phyloP scores from a whole-genome alignment of 1,139 yeast species.

The Saccharomyces hybrid region DNA sequence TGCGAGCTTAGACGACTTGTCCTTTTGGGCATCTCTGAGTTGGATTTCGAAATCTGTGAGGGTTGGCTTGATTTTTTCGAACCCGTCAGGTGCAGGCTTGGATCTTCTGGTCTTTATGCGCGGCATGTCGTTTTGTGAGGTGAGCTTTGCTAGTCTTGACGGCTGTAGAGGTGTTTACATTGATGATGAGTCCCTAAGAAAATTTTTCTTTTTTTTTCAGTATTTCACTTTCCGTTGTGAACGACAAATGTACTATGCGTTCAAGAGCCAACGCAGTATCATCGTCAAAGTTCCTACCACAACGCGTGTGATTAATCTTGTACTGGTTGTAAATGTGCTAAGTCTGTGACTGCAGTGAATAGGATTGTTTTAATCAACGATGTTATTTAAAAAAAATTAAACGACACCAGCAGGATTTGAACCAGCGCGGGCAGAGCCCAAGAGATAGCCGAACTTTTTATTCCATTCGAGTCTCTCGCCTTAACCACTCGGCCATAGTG shows the following conservation, averaged over 20 bases:
- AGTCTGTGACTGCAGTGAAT: neutral
- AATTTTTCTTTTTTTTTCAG: neutral
- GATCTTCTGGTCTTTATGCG: slow-evolving; percentile 16
- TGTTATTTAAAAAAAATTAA: slow-evolving; percentile 6
- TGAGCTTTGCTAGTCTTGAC: neutral
- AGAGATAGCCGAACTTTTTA: slow-evolving; percentile 27
- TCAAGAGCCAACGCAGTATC: neutral
- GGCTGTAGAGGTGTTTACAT: neutral
- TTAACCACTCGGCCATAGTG: slow-evolving; percentile 38
- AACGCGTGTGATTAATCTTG: neutral
- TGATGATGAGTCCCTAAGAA: neutral
- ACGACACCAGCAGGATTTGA: slow-evolving; percentile 37
- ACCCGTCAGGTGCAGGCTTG: slow-evolving; percentile 60
- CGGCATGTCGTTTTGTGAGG: slow-evolving; percentile 11
- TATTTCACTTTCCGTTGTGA: neutral
- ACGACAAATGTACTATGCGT: neutral
- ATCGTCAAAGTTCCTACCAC: neutral
- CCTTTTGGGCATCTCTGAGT: slow-evolving; percentile 50
- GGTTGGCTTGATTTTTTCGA: slow-evolving; percentile 61
- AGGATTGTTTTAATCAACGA: no score
- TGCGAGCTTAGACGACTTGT: slow-evolving; percentile 21
- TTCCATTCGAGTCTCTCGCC: slow-evolving; percentile 35
- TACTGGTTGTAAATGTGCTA: no score
- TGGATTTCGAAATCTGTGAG: slow-evolving; percentile 53
- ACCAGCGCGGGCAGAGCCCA: slow-evolving; percentile 39